Base-by-base conservation (phyloP, 345 rosid species). In the Salix exigua region DNA sequence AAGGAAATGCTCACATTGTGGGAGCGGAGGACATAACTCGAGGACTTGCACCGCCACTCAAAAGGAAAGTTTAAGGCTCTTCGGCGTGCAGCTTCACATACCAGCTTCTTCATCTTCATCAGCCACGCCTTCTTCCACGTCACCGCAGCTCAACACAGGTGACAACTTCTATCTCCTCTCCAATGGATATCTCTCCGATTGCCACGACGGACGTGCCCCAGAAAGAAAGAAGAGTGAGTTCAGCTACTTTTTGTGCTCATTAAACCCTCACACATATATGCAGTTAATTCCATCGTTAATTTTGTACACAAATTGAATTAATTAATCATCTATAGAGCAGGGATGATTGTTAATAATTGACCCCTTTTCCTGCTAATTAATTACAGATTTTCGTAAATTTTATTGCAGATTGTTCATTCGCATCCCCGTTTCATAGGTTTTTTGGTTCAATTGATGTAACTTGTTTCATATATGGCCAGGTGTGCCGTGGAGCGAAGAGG, bases 1-100 rank as follows among this genome's bases (percentile, higher is more conserved):
- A 50, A 78, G 80, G 71, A 84, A 84, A 68, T 84, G 87, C 78
- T 84, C 87, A 13, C 74, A 81, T 60, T 84, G 87, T 70, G 84
- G 87, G 18, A 78, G 30, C 75, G 7, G 55, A 33, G 87, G 87
- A 21, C 87, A 84, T 50, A 81, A 84, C 73, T 78, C 80, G 60
- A 81, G 87, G 61, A 84, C 87, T 64, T 84, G 87, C 81, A 63
- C 19, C 21, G 31, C 50, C 2, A 1, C 72, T 55, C 53, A 30
- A 35, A 17, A 28, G 17, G 30, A 63, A 37, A n/a, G 23, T 64
- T 70, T 84, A 23, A 76, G 40, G 82, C 84, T 84, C 35, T 84
- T 84, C 17, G 87, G 87, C 0, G 82, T 83, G 61, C 79, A 75
- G 23, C 69, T 80, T 2, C 50, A 65, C 50, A 38, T 66, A 28